Percentiles rank a stretch among this genome's conserved stretches.
Evolutionary conservation across 164 flowering plant species (phyloP).

Genomic region (Vitis rotundifolia): DNA sequence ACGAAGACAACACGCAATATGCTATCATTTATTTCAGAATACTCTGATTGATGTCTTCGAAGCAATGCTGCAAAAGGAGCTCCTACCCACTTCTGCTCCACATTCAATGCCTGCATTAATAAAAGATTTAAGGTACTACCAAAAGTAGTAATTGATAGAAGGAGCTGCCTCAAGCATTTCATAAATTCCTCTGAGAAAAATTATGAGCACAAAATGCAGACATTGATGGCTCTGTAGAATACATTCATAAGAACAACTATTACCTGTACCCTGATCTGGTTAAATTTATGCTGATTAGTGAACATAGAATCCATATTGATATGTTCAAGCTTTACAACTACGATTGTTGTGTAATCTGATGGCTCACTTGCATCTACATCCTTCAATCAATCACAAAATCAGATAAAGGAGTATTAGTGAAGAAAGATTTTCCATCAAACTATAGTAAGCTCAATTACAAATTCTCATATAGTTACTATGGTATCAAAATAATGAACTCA

Average conservation of each 20-base stretch:
- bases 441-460: no score
- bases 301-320: constrained; percentile 50
- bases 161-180: neutral
- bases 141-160: neutral
- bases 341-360: constrained; percentile 42
- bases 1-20: constrained; percentile 47
- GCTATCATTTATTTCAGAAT: constrained; percentile 41
- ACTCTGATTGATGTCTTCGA: constrained; percentile 59
- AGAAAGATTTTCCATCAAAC: no score
- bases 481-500: no score
- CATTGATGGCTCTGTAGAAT: neutral
- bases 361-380: constrained; percentile 41
- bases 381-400: constrained; percentile 32
- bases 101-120: constrained; percentile 59
- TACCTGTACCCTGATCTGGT: constrained; percentile 71
- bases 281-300: constrained; percentile 49
- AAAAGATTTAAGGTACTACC: constrained; percentile 7
- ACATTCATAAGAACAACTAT: constrained; percentile 12
- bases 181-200: neutral
- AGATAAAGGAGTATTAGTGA: neutral
- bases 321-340: constrained; percentile 61
- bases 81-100: constrained; percentile 88
- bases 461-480: no score
- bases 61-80: constrained; percentile 92
- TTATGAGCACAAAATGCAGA: neutral